Evolutionary conservation across 257 asterid species (phyloP).

Genomic region (Gentiana dahurica): DNA sequence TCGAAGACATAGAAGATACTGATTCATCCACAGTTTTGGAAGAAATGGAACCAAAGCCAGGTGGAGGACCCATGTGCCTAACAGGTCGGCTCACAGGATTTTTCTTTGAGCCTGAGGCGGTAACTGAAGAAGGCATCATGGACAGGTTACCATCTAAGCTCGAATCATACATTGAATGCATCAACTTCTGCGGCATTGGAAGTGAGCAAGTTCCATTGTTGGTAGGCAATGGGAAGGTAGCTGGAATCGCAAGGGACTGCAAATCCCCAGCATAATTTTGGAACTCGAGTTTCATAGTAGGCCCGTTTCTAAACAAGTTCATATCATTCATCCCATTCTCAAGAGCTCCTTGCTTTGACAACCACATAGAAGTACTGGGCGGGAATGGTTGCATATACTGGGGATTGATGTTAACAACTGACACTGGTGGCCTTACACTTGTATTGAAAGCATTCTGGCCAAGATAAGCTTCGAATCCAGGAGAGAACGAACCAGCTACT

Average conservation of each 20-base stretch:
- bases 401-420: conserved; percentile 16
- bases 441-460: conserved; percentile 28
- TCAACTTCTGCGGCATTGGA: conserved; percentile 31
- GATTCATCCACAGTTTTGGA: conserved; percentile 51
- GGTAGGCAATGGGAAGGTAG: conserved; percentile 38
- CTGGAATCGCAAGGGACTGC: conserved; percentile 38
- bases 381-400: conserved; percentile 26
- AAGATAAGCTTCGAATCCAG: conserved; percentile 30
- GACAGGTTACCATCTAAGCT: conserved; percentile 28
- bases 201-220: conserved; percentile 22
- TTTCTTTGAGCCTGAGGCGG: conserved; percentile 60
- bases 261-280: conserved; percentile 30
- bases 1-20: conserved; percentile 24
- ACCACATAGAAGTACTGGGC: conserved; percentile 40
- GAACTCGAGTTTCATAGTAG: conserved; percentile 22
- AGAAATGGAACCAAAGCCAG: conserved; percentile 84
- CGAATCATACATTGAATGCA: conserved; percentile 41
- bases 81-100: conserved; percentile 82
- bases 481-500: conserved; percentile 27
- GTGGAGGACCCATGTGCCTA: conserved; percentile 93
- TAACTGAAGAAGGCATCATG: conserved; percentile 32
- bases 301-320: conserved; percentile 47
- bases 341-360: conserved; percentile 32
- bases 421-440: conserved; percentile 20
- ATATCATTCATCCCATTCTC: conserved; percentile 43